Conservation (phyloP, 2,329 filamentous ascomycete species). For the Scopulariopsis brevicaulis region DNA sequence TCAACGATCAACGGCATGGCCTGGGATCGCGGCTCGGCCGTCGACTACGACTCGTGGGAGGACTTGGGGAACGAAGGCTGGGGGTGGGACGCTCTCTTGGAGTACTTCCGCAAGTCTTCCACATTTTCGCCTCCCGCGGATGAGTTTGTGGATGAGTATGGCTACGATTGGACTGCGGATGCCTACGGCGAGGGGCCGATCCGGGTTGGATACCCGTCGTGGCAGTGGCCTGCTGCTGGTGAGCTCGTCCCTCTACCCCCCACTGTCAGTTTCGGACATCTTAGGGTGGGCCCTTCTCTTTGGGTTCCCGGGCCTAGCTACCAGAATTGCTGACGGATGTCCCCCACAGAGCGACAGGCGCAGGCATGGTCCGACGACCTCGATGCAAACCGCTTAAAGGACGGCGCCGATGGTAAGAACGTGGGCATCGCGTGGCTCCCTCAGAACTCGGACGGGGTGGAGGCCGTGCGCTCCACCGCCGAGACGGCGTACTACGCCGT, state of each 20-base stretch:
- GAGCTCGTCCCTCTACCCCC: neutral
- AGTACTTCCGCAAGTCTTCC: constrained; percentile 12
- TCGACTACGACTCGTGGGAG: constrained; percentile 22
- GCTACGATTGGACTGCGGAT: neutral
- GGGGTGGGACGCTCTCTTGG: constrained; percentile 20
- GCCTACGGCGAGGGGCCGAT: constrained; percentile 1
- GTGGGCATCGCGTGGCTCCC: constrained; percentile 17
- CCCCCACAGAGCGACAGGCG: constrained; percentile 5
- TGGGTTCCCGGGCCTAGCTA: neutral
- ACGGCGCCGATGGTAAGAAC: constrained; percentile 11
- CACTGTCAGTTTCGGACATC: neutral
- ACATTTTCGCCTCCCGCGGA: constrained; percentile 6
- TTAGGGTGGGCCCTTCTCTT: neutral
- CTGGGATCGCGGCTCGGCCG: constrained; percentile 13
- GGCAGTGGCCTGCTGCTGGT: constrained; percentile 2
- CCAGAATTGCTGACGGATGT: neutral
- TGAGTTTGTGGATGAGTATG: neutral
- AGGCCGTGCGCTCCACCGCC: constrained; percentile 16
- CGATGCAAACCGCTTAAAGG: constrained; percentile 33
- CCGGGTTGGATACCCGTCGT: neutral
- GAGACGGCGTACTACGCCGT: constrained; percentile 15
- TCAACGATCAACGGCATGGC: constrained; percentile 19
- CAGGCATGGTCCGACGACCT: constrained; percentile 10
- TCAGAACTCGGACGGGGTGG: constrained; percentile 17
- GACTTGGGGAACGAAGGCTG: constrained; percentile 22